phyloP scores from a whole-genome alignment of 2,329 filamentous ascomycete species.

The Fusarium lateritium region DNA sequence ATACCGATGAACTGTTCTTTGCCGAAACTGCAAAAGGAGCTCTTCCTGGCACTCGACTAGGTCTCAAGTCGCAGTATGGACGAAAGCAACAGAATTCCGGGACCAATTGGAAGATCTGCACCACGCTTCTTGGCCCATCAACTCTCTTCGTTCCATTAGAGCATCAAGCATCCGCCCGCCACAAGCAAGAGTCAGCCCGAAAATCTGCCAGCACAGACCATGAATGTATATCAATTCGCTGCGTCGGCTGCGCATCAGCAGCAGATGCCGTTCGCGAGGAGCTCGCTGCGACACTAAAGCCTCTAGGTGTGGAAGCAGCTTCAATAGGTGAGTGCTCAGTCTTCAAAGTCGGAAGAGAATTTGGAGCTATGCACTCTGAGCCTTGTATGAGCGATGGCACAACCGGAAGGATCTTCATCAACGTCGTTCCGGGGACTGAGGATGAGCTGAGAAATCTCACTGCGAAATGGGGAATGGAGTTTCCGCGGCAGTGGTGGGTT shows the following conservation, averaged over 20 bases:
- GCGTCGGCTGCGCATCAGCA: conserved; percentile 60
- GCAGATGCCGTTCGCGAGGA: conserved; percentile 57
- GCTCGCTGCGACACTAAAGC: conserved; percentile 51
- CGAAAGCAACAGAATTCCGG: neutral
- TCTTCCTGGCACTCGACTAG: conserved; percentile 27
- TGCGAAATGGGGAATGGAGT: conserved; percentile 57
- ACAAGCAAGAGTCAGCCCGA: conserved; percentile 51
- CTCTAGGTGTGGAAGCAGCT: conserved; percentile 42
- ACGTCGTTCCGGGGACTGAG: conserved; percentile 55
- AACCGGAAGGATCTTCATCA: conserved; percentile 54
- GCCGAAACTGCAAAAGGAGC: conserved; percentile 30
- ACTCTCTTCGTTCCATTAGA: conserved; percentile 60
- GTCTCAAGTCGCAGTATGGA: conserved; percentile 14
- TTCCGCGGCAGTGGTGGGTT: conserved; percentile 55
- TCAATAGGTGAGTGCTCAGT: conserved; percentile 56
- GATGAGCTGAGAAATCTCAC: conserved; percentile 53
- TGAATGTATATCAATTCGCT: conserved; percentile 59
- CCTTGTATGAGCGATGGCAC: conserved; percentile 52
- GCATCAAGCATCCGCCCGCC: conserved; percentile 53
- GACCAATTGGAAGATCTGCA: conserved; percentile 65
- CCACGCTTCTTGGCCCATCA: conserved; percentile 61
- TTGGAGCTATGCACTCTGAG: conserved; percentile 61
- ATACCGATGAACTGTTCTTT: conserved; percentile 66
- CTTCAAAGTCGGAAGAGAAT: conserved; percentile 59
- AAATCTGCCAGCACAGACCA: conserved; percentile 52